Percentiles rank a stretch among this genome's conserved stretches.
Evolutionary conservation across 2,329 filamentous ascomycete genomes (phyloP).

Genomic region (Lecanoromycetidae sp.): DNA sequence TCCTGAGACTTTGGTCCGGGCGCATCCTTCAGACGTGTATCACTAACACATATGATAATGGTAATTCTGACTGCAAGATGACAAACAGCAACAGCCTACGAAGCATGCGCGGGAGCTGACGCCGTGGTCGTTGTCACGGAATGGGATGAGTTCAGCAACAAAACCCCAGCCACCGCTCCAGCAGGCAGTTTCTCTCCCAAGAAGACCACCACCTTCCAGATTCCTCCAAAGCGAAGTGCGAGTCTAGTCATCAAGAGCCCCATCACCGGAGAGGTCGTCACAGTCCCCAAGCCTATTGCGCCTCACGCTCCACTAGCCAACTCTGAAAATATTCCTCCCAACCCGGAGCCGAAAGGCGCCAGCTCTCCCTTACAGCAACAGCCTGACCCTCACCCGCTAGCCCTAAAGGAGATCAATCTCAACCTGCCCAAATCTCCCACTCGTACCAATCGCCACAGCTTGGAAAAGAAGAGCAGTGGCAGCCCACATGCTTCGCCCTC

Average conservation of each 20-base stretch:
- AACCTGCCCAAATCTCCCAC: not conserved
- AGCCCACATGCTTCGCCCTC: too few species aligned
- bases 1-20: too few species aligned
- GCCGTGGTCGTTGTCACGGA: conserved; percentile 27
- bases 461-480: too few species aligned
- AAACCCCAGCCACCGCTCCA: not conserved
- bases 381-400: too few species aligned
- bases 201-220: not conserved
- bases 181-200: not conserved
- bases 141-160: conserved; percentile 27
- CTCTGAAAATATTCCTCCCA: too few species aligned
- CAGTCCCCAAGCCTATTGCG: not conserved
- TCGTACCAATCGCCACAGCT: not conserved
- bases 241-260: not conserved
- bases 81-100: conserved; percentile 20
- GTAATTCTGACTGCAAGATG: not conserved
- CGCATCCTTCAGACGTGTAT: too few species aligned
- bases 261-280: not conserved
- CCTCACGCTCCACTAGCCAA: not conserved
- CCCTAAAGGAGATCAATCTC: not conserved
- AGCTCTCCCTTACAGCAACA: not conserved
- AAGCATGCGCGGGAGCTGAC: conserved; percentile 25
- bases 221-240: not conserved
- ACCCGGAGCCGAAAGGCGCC: not conserved
- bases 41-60: not conserved